These are phyloP conservation scores for Cutaneotrichosporon spelunceum DNA, from an alignment of 1,284 basidiomycete species.

Conservation along the genomic window DNA sequence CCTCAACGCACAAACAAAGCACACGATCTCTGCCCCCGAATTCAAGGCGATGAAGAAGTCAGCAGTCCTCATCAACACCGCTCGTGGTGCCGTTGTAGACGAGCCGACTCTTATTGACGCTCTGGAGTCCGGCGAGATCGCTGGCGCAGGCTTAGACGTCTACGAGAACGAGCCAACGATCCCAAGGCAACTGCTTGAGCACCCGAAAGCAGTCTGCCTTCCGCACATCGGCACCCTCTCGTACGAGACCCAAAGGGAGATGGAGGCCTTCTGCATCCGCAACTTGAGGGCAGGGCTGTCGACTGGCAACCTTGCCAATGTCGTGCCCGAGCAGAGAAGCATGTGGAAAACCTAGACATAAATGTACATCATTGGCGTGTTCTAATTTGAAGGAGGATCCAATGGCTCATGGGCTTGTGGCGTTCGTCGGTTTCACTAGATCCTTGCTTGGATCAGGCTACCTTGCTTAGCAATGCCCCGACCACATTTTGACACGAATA, in stretches of 20 bases:
- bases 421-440: too few species aligned
- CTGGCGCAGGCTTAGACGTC: slow-evolving; percentile 34
- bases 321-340: slow-evolving; percentile 27
- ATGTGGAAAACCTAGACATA: not conserved
- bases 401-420: too few species aligned
- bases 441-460: too few species aligned
- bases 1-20: slow-evolving; percentile 25
- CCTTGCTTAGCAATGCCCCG: too few species aligned
- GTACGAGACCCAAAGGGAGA: slow-evolving; percentile 69
- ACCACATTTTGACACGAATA: too few species aligned
- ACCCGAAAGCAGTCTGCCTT: slow-evolving; percentile 72
- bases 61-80: slow-evolving; percentile 33
- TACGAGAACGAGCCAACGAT: slow-evolving; percentile 39
- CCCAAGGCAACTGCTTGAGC: slow-evolving; percentile 47
- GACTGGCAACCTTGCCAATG: slow-evolving; percentile 23
- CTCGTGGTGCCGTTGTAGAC: slow-evolving; percentile 32
- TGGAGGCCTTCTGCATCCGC: slow-evolving; percentile 53
- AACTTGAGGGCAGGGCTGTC: slow-evolving; percentile 26
- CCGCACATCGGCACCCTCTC: slow-evolving; percentile 84
- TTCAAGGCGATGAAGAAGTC: slow-evolving; percentile 31
- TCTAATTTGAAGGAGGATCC: too few species aligned
- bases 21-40: slow-evolving; percentile 21
- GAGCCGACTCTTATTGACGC: slow-evolving; percentile 31
- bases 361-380: not conserved
- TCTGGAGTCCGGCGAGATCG: slow-evolving; percentile 25